Percentiles rank a stretch among this genome's conserved stretches.
These are phyloP conservation scores for Kregervanrija delftensis DNA, from an alignment of 805 yeast species.

Conservation along the genomic window DNA sequence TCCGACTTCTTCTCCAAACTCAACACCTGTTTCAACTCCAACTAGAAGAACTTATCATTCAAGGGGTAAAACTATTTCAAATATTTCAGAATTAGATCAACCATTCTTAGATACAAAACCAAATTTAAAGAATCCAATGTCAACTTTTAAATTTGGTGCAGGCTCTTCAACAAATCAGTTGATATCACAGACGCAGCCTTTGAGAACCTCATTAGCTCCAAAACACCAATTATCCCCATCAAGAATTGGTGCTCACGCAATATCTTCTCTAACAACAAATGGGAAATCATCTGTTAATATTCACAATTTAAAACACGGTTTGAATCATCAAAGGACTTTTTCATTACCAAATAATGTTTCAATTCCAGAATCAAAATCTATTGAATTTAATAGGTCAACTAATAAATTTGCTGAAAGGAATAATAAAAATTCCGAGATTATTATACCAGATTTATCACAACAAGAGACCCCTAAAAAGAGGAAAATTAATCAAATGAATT, in stretches of 20 bases:
- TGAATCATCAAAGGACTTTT: constrained; percentile 30
- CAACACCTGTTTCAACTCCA: constrained; percentile 10
- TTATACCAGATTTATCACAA: constrained; percentile 12
- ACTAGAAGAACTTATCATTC: constrained; percentile 3
- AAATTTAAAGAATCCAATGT: constrained; percentile 17
- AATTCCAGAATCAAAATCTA: constrained; percentile 25
- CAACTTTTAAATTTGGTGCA: constrained; percentile 26
- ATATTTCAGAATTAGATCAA: constrained; percentile 5
- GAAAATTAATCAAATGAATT: no score
- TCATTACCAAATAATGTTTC: constrained; percentile 34
- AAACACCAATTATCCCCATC: constrained; percentile 54
- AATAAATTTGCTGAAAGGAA: constrained; percentile 21
- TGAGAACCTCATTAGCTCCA: constrained; percentile 15
- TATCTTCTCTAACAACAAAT: constrained; percentile 36
- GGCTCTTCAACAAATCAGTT: constrained; percentile 13
- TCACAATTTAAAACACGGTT: constrained; percentile 20
- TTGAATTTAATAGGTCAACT: constrained; percentile 21
- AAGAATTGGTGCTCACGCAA: constrained; percentile 66
- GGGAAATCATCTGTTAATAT: constrained; percentile 18
- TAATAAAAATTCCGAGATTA: constrained; percentile 22
- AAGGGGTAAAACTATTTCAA: constrained; percentile 12
- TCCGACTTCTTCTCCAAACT: constrained; percentile 1
- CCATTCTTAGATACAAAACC: not conserved
- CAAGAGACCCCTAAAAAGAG: constrained; percentile 11
- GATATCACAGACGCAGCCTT: constrained; percentile 11